These are phyloP conservation scores for Mucor irregularis DNA, from an alignment of 371 early-diverging fungal species.

Conservation along the genomic window DNA sequence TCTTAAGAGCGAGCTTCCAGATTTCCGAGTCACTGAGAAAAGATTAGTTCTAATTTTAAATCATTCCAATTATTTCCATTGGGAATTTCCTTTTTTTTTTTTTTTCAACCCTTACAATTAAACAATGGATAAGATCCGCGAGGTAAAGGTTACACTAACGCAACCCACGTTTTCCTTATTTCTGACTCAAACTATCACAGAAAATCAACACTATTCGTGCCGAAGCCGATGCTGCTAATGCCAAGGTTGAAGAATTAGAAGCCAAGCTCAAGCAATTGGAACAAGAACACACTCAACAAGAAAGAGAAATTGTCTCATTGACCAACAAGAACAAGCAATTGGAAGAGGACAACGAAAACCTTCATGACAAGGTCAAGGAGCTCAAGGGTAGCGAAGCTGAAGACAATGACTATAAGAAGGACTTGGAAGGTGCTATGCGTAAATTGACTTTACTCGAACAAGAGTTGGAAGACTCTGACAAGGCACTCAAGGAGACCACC, in stretches of 20 bases:
- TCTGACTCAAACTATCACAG: constrained; percentile 32
- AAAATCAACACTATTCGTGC: constrained; percentile 68
- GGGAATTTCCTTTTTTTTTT: constrained; percentile 1
- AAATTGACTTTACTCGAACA: constrained; percentile 67
- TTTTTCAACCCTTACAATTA: not conserved
- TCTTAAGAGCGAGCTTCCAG: no score
- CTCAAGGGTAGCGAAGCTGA: constrained; percentile 64
- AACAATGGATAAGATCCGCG: constrained; percentile 47
- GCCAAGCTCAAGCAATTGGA: constrained; percentile 55
- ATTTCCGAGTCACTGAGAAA: not conserved
- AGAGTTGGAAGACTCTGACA: constrained; percentile 71
- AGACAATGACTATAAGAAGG: constrained; percentile 62
- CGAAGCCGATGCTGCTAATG: constrained; percentile 70
- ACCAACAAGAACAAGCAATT: constrained; percentile 65
- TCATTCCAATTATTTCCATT: not conserved
- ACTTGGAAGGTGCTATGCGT: constrained; percentile 61
- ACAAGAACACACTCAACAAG: constrained; percentile 64
- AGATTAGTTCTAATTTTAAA: not conserved
- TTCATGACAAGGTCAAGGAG: constrained; percentile 61
- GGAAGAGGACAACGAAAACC: constrained; percentile 66
- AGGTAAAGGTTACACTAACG: constrained; percentile 23
- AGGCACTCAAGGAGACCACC: constrained; percentile 64
- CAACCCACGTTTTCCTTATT: not conserved
- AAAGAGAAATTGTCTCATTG: constrained; percentile 73
- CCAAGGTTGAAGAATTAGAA: constrained; percentile 69